Evolutionary conservation across 1,284 basidiomycete species (phyloP).

Genomic region (Cystobasidium slooffiae): DNA sequence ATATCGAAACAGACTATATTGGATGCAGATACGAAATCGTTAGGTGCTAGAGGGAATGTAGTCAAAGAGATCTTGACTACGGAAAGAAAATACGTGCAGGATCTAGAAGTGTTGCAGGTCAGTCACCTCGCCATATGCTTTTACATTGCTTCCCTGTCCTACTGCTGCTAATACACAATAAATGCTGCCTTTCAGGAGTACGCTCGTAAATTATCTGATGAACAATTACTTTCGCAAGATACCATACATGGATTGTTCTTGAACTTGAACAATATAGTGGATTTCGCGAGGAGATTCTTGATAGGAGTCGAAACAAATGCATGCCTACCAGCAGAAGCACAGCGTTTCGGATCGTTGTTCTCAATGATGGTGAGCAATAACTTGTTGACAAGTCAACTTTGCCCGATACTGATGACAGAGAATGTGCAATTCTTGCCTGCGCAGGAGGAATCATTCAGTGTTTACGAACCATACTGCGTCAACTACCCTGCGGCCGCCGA

Average conservation of each 20-base stretch:
- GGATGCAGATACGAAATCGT: conserved; percentile 26
- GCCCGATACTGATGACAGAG: not conserved
- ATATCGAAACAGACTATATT: conserved; percentile 22
- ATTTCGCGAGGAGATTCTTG: conserved; percentile 95
- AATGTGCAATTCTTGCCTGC: not conserved
- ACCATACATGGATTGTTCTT: conserved; percentile 95
- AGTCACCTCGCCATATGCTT: conserved; percentile 50
- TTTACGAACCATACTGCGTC: conserved; percentile 97
- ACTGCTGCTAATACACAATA: not conserved
- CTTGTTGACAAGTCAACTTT: not conserved
- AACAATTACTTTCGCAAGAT: conserved; percentile 86
- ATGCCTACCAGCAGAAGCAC: conserved; percentile 70
- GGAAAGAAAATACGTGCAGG: conserved; percentile 97
- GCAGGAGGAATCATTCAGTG: conserved; percentile 90
- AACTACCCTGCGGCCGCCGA: conserved; percentile 89
- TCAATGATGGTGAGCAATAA: conserved; percentile 67
- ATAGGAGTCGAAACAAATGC: conserved; percentile 88
- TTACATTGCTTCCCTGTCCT: not conserved
- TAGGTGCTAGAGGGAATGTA: conserved; percentile 60
- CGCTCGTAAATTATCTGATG: conserved; percentile 66
- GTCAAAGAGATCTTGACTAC: conserved; percentile 87
- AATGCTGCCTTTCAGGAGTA: conserved; percentile 54
- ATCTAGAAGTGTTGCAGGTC: conserved; percentile 95
- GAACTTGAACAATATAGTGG: conserved; percentile 90
- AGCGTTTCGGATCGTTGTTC: conserved; percentile 59